phyloP scores from a whole-genome alignment of 202 grass and related monocot species.

The Sporobolus alterniflorus region DNA sequence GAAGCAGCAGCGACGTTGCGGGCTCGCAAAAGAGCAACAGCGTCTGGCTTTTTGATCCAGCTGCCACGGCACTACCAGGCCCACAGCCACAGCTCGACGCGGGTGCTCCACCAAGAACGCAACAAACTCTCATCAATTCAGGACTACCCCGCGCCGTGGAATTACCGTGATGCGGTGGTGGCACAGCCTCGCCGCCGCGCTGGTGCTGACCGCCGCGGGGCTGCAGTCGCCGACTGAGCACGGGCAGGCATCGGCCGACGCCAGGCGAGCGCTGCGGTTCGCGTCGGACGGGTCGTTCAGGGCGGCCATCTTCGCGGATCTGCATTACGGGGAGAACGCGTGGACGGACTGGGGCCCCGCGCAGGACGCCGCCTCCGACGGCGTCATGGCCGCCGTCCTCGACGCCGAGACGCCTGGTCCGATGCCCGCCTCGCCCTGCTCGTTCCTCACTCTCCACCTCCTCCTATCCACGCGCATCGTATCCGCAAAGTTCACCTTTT shows the following conservation, averaged over 20 bases:
- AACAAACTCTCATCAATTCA: not conserved
- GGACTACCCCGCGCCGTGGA: not conserved
- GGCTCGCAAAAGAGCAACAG: not conserved
- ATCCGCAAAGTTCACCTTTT: not conserved
- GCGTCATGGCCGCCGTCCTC: constrained; percentile 80
- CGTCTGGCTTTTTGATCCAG: not conserved
- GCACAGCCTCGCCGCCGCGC: not conserved
- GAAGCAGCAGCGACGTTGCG: not conserved
- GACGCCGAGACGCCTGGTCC: constrained; percentile 78
- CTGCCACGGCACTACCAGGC: not conserved
- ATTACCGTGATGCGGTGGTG: constrained; percentile 35
- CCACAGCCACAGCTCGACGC: not conserved
- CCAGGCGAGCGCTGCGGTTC: constrained; percentile 40
- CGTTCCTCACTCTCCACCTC: not conserved
- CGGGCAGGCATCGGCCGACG: not conserved
- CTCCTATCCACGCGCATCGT: not conserved
- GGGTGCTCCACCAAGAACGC: not conserved
- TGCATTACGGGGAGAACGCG: constrained; percentile 93
- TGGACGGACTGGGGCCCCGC: constrained; percentile 89
- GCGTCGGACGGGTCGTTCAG: constrained; percentile 52
- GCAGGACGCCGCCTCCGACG: constrained; percentile 75
- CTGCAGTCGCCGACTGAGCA: not conserved
- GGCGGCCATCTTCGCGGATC: constrained; percentile 84
- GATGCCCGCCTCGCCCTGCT: too few species aligned
- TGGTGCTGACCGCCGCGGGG: not conserved